Evolutionary conservation across 2,329 filamentous ascomycete species (phyloP), one percentile per base, ranked within the genome.

Genomic region (Botrytis paeoniae): DNA sequence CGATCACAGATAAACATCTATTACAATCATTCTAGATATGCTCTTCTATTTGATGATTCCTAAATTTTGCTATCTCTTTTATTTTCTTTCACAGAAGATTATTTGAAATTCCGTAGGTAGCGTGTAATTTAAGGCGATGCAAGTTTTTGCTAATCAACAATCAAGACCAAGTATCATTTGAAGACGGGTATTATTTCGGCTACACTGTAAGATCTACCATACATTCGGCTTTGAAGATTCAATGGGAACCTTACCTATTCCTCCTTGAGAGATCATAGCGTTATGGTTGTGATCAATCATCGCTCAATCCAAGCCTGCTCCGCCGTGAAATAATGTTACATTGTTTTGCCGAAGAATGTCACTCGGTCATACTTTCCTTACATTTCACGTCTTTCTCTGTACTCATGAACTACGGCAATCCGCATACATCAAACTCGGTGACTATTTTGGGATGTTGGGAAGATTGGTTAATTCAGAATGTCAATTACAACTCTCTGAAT

Each of bases 401-500:
- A 22, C 9, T 18, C 3, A 1, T 39, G 1, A 9, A 22, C 14
- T 29, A 22, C 16, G 32, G 25, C 16, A 29, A 18, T 39, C 9
- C 4, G 45, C 45, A 68, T 29, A 41, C 3, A n/a, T 65, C 18
- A 16, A 20, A 6, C 8, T 39, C 32, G 7, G 12, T 37, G 29
- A 45, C 22, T 37, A 2, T 2, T 12, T 32, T 5, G 32, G 48
- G 7, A 25, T 7, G 5, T 20, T 29, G n/a, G 25, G 4, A 25
- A 66, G 9, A 14, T n/a, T 4, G 10, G 7, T 3, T 3, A 29
- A 12, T 51, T 2, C 25, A 9, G 0, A n/a, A 7, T 25, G 29
- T 1, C 7, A 32, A 37, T 37, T 37, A 10, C 1, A 32, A 32
- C 2, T 10, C 1, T 29, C 9, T 25, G 1, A 1, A 18, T n/a